These are phyloP conservation scores for Epichloe glyceriae DNA, from an alignment of 2,329 filamentous ascomycete genomes.

Conservation along the genomic window DNA sequence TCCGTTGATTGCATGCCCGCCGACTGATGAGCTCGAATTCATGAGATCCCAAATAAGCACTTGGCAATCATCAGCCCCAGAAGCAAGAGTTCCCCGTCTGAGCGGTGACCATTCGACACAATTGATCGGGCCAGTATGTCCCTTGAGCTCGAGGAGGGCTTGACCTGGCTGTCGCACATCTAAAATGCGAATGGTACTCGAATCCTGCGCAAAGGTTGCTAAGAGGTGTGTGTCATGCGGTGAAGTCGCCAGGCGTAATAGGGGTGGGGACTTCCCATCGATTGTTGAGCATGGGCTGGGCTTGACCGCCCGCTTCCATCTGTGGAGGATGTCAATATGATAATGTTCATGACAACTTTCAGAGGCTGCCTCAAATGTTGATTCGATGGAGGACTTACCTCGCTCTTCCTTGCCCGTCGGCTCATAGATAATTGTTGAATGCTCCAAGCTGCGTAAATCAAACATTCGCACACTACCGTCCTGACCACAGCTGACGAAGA, in stretches of 20 bases:
- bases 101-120: constrained; percentile 92
- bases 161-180: constrained; percentile 95
- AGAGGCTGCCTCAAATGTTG: neutral
- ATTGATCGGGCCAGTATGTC: constrained; percentile 75
- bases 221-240: constrained; percentile 92
- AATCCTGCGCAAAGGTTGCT: constrained; percentile 94
- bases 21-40: constrained; percentile 38
- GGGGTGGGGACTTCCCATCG: constrained; percentile 65
- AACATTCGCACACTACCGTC: constrained; percentile 99
- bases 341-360: neutral
- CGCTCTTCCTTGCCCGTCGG: constrained; percentile 74
- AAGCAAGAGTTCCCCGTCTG: constrained; percentile 76
- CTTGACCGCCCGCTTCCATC: constrained; percentile 50
- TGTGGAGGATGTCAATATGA: constrained; percentile 17
- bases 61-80: constrained; percentile 81
- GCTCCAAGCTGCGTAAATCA: constrained; percentile 86
- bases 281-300: constrained; percentile 64
- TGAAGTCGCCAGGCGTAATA: constrained; percentile 74
- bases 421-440: constrained; percentile 98
- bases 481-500: constrained; percentile 94
- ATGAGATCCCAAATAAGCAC: constrained; percentile 92
- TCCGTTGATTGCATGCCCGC: constrained; percentile 32
- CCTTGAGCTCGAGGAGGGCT: constrained; percentile 82
- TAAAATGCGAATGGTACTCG: constrained; percentile 81
- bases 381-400: constrained; percentile 33